Base-by-base conservation (phyloP, 73 alveolate genomes). In the Symbiodinium natans region DNA sequence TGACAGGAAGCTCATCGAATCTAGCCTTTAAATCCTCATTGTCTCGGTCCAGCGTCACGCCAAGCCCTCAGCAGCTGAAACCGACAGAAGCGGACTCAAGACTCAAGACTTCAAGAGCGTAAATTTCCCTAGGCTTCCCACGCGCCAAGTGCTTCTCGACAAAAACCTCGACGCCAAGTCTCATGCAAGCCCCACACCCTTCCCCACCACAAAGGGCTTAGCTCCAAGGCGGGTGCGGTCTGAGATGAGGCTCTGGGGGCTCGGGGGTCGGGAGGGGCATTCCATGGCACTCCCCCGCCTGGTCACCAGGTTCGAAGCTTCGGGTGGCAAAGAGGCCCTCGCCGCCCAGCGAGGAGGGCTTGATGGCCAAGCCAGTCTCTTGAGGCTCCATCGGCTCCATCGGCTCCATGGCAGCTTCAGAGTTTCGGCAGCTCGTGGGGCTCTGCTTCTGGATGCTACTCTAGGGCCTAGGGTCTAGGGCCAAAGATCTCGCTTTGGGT, bases 221-320 rank as follows among this genome's bases (percentile, higher is more conserved):
- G n/a, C n/a, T n/a, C n/a, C n/a, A n/a, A n/a, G n/a, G n/a, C n/a
- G n/a, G n/a, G n/a, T n/a, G n/a, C n/a, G n/a, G n/a, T n/a, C n/a
- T n/a, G n/a, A n/a, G n/a, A n/a, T n/a, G n/a, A n/a, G n/a, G n/a
- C n/a, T n/a, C n/a, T n/a, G n/a, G n/a, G n/a, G n/a, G n/a, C n/a
- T n/a, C n/a, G n/a, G n/a, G n/a, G n/a, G n/a, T 52, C 27, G 71
- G 23, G n/a, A 0, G 71, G 23, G 71, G 71, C 29, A 8, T 52
- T 13, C 71, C 0, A 52, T 15, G 1, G n/a, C n/a, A n/a, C n/a
- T n/a, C 2, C 34, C 36, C 27, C 29, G 54, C 95, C 95, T 88
- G 86, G 36, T 88, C 95, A 17, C 95, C 95, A 17, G 95, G 95
- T 68, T 15, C 8, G 42, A 88, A 88, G 48, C 74, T 83, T 63